These are phyloP conservation scores for Halophytophthora polymorphica DNA, from an alignment of 352 stramenopile genomes.

Conservation along the genomic window DNA sequence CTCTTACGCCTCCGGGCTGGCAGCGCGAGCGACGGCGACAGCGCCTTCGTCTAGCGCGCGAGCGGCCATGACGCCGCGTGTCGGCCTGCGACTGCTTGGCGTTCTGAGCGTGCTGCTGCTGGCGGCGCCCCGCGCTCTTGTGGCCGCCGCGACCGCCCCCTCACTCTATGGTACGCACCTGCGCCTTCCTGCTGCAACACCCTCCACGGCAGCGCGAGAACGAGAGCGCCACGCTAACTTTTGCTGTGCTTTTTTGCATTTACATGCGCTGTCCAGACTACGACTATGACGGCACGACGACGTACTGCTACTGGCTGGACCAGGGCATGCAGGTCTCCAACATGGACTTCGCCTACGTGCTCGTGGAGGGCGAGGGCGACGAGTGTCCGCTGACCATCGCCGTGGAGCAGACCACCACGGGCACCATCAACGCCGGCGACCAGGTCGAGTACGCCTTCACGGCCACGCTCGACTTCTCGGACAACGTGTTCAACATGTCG, in stretches of 20 bases:
- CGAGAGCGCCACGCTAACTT: not conserved
- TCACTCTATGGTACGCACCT: constrained; percentile 49
- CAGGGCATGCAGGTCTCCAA: constrained; percentile 69
- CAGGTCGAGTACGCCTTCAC: constrained; percentile 71
- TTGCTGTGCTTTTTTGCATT: not conserved
- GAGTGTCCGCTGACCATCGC: constrained; percentile 64
- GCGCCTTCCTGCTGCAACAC: not conserved
- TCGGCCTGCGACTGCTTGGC: constrained; percentile 17
- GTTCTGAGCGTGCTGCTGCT: constrained; percentile 19
- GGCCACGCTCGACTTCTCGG: constrained; percentile 66
- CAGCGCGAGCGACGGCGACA: too few relatives aligned
- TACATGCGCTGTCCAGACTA: constrained; percentile 41
- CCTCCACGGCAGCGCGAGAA: not conserved
- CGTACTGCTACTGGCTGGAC: constrained; percentile 81
- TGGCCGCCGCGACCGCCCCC: constrained; percentile 26
- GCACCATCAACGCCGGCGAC: constrained; percentile 21
- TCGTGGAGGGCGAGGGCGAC: constrained; percentile 32
- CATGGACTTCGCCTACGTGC: constrained; percentile 68
- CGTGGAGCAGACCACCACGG: constrained; percentile 43
- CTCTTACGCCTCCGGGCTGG: too few relatives aligned
- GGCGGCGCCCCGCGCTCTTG: constrained; percentile 8
- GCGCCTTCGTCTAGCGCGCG: too few relatives aligned
- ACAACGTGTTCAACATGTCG: constrained; percentile 67
- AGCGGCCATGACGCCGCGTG: constrained; percentile 26
- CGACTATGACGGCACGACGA: constrained; percentile 66